phyloP scores from a whole-genome alignment of 1,139 yeast species.

The Hansenula lynferdii region DNA sequence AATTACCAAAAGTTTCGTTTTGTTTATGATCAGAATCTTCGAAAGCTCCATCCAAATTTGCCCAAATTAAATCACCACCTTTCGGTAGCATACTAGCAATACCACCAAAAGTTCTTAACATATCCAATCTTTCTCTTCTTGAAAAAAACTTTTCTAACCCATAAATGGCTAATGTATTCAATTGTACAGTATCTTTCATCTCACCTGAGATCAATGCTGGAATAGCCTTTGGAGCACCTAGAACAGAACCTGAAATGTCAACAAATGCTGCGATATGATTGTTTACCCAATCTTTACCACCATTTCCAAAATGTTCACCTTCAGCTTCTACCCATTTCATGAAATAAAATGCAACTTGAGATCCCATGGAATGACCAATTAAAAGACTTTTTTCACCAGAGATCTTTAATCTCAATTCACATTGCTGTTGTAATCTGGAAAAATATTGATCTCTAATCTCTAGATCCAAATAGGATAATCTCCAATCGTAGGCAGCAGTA shows the following conservation, averaged over 20 bases:
- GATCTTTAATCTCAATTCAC: slow-evolving; percentile 49
- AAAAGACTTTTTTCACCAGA: slow-evolving; percentile 74
- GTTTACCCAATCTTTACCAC: slow-evolving; percentile 85
- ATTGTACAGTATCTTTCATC: slow-evolving; percentile 95
- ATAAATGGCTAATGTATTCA: slow-evolving; percentile 87
- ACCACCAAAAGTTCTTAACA: slow-evolving; percentile 88
- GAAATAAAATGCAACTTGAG: slow-evolving; percentile 83
- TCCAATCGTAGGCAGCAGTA: slow-evolving; percentile 95
- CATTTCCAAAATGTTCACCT: slow-evolving; percentile 78
- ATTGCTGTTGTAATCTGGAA: slow-evolving; percentile 62
- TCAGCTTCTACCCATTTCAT: slow-evolving; percentile 94
- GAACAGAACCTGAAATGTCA: slow-evolving; percentile 80
- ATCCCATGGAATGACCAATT: slow-evolving; percentile 95
- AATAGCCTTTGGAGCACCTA: slow-evolving; percentile 93
- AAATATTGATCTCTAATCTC: slow-evolving; percentile 87
- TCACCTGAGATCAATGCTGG: slow-evolving; percentile 93
- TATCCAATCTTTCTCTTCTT: slow-evolving; percentile 79
- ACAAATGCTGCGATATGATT: slow-evolving; percentile 73
- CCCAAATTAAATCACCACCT: slow-evolving; percentile 92
- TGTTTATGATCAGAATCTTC: slow-evolving; percentile 28
- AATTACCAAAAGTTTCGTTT: slow-evolving; percentile 56
- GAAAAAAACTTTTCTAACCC: slow-evolving; percentile 94
- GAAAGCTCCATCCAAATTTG: slow-evolving; percentile 34
- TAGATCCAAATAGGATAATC: slow-evolving; percentile 82
- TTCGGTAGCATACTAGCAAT: slow-evolving; percentile 94